These are phyloP conservation scores for Miscanthus lutarioriparius DNA, from an alignment of 176 grass and related monocot species.

Conservation along the genomic window DNA sequence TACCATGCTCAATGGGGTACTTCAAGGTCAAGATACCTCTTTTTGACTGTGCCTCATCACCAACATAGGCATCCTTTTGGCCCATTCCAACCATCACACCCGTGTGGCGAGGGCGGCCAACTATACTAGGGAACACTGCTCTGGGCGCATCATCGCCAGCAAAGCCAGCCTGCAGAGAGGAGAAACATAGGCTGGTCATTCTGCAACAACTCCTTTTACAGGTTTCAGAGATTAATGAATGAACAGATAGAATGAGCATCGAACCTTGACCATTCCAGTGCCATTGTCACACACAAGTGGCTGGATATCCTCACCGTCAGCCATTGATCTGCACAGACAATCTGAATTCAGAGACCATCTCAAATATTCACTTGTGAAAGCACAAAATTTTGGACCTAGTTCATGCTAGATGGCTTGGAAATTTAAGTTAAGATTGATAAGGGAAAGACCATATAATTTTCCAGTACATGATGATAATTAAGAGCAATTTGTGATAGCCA, in stretches of 20 bases:
- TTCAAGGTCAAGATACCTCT: conserved; percentile 7
- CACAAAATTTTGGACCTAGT: neutral
- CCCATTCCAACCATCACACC: conserved; percentile 9
- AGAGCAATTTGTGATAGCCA: neutral
- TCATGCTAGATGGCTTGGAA: neutral
- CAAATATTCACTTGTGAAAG: neutral
- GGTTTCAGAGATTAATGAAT: neutral
- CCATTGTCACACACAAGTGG: conserved; percentile 9
- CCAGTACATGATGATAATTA: neutral
- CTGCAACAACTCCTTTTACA: neutral
- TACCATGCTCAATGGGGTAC: neutral
- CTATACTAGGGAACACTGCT: neutral
- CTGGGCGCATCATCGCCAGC: neutral
- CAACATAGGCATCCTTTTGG: neutral
- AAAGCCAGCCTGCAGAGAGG: neutral
- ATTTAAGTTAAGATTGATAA: neutral
- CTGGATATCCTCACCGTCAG: conserved; percentile 1
- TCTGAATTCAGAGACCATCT: neutral
- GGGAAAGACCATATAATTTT: neutral
- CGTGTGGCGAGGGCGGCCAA: neutral
- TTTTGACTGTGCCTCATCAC: neutral
- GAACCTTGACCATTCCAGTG: neutral
- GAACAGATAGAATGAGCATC: neutral
- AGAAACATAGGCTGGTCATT: neutral
- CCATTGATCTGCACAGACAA: neutral